A percentile compares a stretch with the other conserved stretches of the same genome.
These are phyloP conservation scores for Solanum virginianum DNA, from an alignment of 257 asterid species.

Conservation along the genomic window DNA sequence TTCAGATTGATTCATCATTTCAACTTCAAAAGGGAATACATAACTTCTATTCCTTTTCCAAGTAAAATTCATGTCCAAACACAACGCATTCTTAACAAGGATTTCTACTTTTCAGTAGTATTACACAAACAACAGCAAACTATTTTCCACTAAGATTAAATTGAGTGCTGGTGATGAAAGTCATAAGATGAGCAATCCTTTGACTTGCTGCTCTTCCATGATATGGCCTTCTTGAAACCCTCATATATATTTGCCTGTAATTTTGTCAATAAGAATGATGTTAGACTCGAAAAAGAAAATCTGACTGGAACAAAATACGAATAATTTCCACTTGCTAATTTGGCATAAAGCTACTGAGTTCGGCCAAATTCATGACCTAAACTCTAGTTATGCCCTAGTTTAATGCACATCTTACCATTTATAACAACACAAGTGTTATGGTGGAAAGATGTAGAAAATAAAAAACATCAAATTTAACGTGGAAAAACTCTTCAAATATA, in stretches of 20 bases:
- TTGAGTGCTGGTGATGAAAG: not conserved
- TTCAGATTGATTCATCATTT: not conserved
- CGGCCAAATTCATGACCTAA: too few relatives aligned
- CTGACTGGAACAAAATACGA: not conserved
- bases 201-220: not conserved
- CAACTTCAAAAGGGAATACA: not conserved
- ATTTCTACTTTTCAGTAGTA: not conserved
- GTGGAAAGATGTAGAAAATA: too few relatives aligned
- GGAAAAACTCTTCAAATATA: too few relatives aligned
- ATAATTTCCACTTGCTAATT: not conserved
- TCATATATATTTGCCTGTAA: not conserved
- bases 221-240: not conserved
- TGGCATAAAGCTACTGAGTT: not conserved
- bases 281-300: not conserved
- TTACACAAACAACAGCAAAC: not conserved
- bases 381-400: not conserved
- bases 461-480: too few relatives aligned
- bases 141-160: not conserved
- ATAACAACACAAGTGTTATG: not conserved
- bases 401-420: not conserved
- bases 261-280: not conserved
- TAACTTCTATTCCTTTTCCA: not conserved
- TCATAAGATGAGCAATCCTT: not conserved
- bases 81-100: not conserved
- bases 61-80: not conserved